phyloP scores from a whole-genome alignment of 129 eudicot species.

The Apium graveolens region DNA sequence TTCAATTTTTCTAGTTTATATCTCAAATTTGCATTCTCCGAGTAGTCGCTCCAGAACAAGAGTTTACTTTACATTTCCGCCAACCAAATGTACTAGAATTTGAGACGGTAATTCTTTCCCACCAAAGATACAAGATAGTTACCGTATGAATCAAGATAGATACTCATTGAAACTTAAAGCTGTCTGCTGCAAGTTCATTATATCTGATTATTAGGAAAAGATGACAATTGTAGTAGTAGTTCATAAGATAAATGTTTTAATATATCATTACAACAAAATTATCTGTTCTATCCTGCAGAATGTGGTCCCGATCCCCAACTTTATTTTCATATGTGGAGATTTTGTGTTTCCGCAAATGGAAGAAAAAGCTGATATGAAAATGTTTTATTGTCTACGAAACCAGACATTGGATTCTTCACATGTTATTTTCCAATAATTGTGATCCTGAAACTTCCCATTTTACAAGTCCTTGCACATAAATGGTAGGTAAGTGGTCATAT shows the following conservation, averaged over 20 bases:
- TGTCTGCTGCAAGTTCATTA: background rate
- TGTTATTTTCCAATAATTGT: background rate
- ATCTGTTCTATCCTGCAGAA: background rate
- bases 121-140: background rate
- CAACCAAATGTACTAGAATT: background rate
- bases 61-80: background rate
- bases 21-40: background rate
- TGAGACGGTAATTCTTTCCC: background rate
- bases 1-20: background rate
- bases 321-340: background rate
- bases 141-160: background rate
- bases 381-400: background rate
- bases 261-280: background rate
- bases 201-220: background rate
- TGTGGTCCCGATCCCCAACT: background rate
- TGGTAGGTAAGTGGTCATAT: constrained; percentile 4
- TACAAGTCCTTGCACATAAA: background rate
- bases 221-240: background rate
- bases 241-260: background rate
- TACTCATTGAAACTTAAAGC: background rate
- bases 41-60: background rate
- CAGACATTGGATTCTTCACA: background rate
- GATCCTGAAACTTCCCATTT: background rate
- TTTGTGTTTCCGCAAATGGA: background rate
- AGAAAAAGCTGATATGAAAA: background rate